Evolutionary conservation across 2,329 filamentous ascomycete genomes (phyloP).

Genomic region (Trichoderma polysporum): DNA sequence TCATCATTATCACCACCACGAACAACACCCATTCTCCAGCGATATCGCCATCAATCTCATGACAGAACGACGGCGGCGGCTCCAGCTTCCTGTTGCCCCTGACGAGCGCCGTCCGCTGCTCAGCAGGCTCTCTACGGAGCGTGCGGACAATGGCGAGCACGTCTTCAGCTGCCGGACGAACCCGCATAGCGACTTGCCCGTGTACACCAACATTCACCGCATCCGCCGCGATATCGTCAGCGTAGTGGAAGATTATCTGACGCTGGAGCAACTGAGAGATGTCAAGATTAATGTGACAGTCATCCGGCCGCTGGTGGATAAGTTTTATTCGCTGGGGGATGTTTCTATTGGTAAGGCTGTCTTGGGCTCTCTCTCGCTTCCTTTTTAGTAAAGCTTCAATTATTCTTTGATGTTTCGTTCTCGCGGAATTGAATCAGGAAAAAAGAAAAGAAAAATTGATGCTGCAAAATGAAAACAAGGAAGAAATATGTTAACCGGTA

Average conservation of each 20-base stretch:
- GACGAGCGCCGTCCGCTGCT: slow-evolving; percentile 40
- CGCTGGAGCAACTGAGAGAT: slow-evolving; percentile 73
- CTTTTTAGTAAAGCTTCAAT: not conserved
- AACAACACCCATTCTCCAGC: not conserved
- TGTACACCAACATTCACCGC: slow-evolving; percentile 76
- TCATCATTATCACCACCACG: not conserved
- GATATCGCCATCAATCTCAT: slow-evolving; percentile 21
- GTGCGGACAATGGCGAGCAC: slow-evolving; percentile 32
- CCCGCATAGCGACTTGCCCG: slow-evolving; percentile 62
- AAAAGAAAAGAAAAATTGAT: not conserved
- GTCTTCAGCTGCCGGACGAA: slow-evolving; percentile 57
- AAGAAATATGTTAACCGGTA: not conserved
- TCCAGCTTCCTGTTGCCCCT: slow-evolving; percentile 32
- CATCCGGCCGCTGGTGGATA: slow-evolving; percentile 78
- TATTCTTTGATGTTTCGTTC: not conserved
- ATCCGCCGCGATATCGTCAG: slow-evolving; percentile 63
- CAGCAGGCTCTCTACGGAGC: slow-evolving; percentile 33
- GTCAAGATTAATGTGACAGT: slow-evolving; percentile 79
- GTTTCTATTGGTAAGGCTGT: slow-evolving; percentile 64
- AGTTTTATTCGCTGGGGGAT: slow-evolving; percentile 75
- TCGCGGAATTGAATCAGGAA: not conserved
- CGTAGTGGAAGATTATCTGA: slow-evolving; percentile 63
- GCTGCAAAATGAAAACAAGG: not conserved
- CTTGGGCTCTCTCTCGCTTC: not conserved
- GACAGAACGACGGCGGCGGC: slow-evolving; percentile 31